phyloP scores from a whole-genome alignment of 1,284 basidiomycete species.

The Boletus semigastroideus region DNA sequence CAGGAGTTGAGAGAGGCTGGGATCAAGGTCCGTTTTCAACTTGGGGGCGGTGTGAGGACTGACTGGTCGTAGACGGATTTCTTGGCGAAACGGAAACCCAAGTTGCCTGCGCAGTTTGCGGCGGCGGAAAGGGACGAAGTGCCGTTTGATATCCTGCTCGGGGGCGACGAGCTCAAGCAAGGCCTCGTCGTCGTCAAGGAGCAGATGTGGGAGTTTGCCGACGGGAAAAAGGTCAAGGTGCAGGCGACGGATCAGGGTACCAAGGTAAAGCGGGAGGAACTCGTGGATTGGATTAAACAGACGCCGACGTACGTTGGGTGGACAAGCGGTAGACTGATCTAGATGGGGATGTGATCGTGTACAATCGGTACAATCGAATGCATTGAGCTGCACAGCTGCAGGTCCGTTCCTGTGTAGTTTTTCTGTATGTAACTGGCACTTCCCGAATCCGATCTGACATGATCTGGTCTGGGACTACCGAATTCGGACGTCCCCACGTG shows the following conservation, averaged over 20 bases:
- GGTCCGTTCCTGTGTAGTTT: no score
- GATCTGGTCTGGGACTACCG: no score
- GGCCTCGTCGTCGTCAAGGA: slow-evolving; percentile 91
- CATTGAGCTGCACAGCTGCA: no score
- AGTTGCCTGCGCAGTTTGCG: slow-evolving; percentile 83
- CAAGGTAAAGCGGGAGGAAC: slow-evolving; percentile 64
- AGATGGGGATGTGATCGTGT: not conserved
- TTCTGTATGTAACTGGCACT: no score
- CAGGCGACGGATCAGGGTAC: slow-evolving; percentile 65
- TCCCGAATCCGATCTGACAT: no score
- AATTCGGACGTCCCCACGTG: no score
- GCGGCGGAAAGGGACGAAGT: slow-evolving; percentile 91
- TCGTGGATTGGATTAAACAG: slow-evolving; percentile 69
- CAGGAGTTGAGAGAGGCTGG: slow-evolving; percentile 85
- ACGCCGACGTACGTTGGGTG: slow-evolving; percentile 49
- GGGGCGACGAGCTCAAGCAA: slow-evolving; percentile 80
- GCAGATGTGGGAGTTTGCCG: slow-evolving; percentile 80
- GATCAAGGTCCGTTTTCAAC: slow-evolving; percentile 64
- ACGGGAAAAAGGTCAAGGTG: slow-evolving; percentile 71
- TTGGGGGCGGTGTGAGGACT: not conserved
- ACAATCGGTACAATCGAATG: no score
- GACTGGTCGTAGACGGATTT: slow-evolving; percentile 75
- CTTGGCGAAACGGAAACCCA: slow-evolving; percentile 91
- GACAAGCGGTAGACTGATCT: slow-evolving; percentile 42
- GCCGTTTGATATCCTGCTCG: slow-evolving; percentile 90